Evolutionary conservation across 1,284 basidiomycete species (phyloP), one percentile per base, ranked within the genome.

Genomic region (Porogramme epimiltina): DNA sequence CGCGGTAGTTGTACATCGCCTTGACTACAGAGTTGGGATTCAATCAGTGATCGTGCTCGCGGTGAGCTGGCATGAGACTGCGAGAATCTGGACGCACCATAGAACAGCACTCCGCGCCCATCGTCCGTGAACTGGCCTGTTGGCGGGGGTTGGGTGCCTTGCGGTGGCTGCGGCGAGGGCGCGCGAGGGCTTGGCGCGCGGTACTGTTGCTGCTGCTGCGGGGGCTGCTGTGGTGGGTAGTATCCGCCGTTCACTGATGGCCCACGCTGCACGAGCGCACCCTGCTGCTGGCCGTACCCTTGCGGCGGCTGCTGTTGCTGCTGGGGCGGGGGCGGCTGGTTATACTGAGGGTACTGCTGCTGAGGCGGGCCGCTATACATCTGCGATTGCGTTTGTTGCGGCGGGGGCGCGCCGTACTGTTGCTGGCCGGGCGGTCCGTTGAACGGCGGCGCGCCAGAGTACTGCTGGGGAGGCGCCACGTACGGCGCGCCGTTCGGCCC

Each of bases 1-100:
- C 94, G 15, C 74, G 72, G 64, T 98, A 98, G 68, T 97, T 93
- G 69, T 95, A 98, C 62, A 98, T 71, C 31, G 95, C 95, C 76
- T 92, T 91, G 55, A 96, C 93, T 91, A 58, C 25, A 62, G 40
- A 55, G 22, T 55, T 28, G 64, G 72, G 52, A n/a, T n/a, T n/a
- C n/a, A n/a, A n/a, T n/a, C n/a, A n/a, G n/a, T n/a, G n/a, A n/a
- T n/a, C n/a, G n/a, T n/a, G n/a, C n/a, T n/a, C n/a, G n/a, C n/a
- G n/a, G n/a, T n/a, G n/a, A n/a, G n/a, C n/a, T n/a, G n/a, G n/a
- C n/a, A n/a, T n/a, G n/a, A n/a, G n/a, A n/a, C n/a, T n/a, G n/a
- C n/a, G n/a, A n/a, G n/a, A n/a, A n/a, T n/a, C n/a, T n/a, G n/a
- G n/a, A 64, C 73, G 51, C 52, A 90, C 89, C 89, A 63, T 94